Evolutionary conservation across 768 basidiomycete genomes (phyloP).

Genomic region (Artomyces pyxidatus): DNA sequence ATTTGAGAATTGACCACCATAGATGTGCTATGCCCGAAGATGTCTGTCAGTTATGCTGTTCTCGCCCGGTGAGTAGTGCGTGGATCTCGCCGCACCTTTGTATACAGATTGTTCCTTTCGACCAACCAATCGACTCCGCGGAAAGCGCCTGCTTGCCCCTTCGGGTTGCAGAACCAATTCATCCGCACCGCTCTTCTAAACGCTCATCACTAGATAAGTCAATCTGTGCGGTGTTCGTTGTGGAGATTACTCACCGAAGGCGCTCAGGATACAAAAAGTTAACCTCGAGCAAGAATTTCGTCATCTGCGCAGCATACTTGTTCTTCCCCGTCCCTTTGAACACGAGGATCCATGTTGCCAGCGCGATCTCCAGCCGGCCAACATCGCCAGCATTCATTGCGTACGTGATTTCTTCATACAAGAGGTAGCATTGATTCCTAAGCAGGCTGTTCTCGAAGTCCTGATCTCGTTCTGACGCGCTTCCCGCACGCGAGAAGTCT

Average conservation of each 20-base stretch:
- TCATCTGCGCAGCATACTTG: neutral
- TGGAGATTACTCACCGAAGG: neutral
- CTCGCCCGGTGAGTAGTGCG: too few relatives aligned
- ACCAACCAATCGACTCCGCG: neutral
- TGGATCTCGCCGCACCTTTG: neutral
- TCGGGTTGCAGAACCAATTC: neutral
- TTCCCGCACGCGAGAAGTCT: conserved; percentile 1
- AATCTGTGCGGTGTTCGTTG: too few relatives aligned
- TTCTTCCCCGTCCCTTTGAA: neutral
- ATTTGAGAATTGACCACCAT: conserved; percentile 1
- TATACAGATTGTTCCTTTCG: neutral
- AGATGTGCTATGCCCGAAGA: neutral
- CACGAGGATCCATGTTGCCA: neutral
- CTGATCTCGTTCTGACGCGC: conserved; percentile 19
- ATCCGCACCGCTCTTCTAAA: neutral
- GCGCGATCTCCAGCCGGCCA: neutral
- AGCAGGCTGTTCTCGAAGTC: conserved; percentile 28
- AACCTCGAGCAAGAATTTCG: neutral
- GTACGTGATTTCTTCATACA: conserved; percentile 33
- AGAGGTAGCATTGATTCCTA: conserved; percentile 21
- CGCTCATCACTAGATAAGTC: too few relatives aligned
- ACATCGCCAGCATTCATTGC: conserved; percentile 16
- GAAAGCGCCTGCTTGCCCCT: neutral
- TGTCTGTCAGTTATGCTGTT: neutral
- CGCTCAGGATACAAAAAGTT: neutral